Percentiles rank a stretch among this genome's conserved stretches.
phyloP scores from a whole-genome alignment of 2,329 filamentous ascomycete genomes.

The Zymoseptoria ardabiliae region DNA sequence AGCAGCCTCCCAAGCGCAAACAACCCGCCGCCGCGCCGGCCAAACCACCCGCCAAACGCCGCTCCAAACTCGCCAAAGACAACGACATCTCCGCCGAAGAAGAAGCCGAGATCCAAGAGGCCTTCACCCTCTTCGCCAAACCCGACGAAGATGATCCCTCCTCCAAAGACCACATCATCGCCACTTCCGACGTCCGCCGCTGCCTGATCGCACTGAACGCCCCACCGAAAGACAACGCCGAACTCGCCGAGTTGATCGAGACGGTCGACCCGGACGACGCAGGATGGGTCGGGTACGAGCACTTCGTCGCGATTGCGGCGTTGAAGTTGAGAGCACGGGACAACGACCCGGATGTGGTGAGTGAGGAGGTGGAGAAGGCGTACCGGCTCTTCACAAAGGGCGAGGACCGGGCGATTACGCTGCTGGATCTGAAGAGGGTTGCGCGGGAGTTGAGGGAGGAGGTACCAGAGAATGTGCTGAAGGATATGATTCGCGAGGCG shows the following conservation, averaged over 20 bases:
- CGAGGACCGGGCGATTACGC: constrained; percentile 60
- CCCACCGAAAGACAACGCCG: constrained; percentile 53
- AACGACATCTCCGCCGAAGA: constrained; percentile 77
- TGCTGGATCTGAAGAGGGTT: constrained; percentile 70
- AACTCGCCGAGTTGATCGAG: constrained; percentile 69
- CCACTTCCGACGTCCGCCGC: constrained; percentile 39
- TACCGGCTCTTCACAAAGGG: constrained; percentile 69
- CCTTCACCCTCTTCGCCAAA: constrained; percentile 67
- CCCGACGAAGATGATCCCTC: constrained; percentile 43
- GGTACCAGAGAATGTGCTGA: constrained; percentile 72
- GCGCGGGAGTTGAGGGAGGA: constrained; percentile 77
- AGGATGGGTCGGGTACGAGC: constrained; percentile 69
- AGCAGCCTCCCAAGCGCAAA: constrained; percentile 27
- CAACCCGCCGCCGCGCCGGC: constrained; percentile 18
- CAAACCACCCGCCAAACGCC: constrained; percentile 45
- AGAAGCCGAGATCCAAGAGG: constrained; percentile 85
- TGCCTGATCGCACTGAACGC: constrained; percentile 66
- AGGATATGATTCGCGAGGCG: constrained; percentile 92
- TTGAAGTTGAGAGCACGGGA: constrained; percentile 62
- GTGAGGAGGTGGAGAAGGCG: constrained; percentile 70
- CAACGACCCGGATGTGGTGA: constrained; percentile 41
- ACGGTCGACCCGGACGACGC: constrained; percentile 76
- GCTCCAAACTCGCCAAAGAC: constrained; percentile 86
- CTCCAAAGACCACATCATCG: constrained; percentile 51
- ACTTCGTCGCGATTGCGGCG: constrained; percentile 82